Percentiles rank a stretch among this genome's conserved stretches.
Evolutionary conservation across 371 early-diverging fungal species (phyloP).

Genomic region (Funneliformis caledonium): DNA sequence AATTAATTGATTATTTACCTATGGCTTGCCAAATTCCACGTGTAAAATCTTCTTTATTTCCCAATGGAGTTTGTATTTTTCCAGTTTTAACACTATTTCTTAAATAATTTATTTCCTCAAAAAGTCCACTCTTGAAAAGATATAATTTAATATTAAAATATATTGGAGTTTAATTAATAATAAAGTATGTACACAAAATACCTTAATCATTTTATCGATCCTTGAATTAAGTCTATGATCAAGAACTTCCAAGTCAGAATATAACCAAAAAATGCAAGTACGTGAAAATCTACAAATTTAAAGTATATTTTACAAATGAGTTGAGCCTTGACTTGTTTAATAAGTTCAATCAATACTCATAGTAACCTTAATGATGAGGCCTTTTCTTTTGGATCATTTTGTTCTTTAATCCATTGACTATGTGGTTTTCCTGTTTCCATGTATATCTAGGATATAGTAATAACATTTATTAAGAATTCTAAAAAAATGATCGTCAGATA

Average conservation of each 20-base stretch:
- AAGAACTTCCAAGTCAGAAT: constrained; percentile 69
- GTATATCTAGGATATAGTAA: constrained; percentile 57
- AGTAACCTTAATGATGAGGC: constrained; percentile 45
- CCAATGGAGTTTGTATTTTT: constrained; percentile 49
- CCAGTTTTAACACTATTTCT: constrained; percentile 58
- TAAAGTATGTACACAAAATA: constrained; percentile 37
- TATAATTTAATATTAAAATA: background rate
- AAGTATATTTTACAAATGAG: background rate
- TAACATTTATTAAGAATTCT: background rate
- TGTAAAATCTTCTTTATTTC: constrained; percentile 63
- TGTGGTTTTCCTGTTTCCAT: constrained; percentile 77
- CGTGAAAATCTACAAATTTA: constrained; percentile 51
- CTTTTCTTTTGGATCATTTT: constrained; percentile 55
- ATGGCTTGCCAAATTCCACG: constrained; percentile 86
- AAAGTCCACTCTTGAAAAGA: constrained; percentile 64
- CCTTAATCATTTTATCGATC: constrained; percentile 86
- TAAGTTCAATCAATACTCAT: background rate
- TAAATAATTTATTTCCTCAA: constrained; percentile 81
- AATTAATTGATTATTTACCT: constrained; percentile 51
- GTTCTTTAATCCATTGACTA: constrained; percentile 68
- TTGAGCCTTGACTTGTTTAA: background rate
- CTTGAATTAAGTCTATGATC: constrained; percentile 81
- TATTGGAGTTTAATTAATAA: background rate
- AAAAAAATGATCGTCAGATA: background rate
- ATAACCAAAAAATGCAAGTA: constrained; percentile 88